Conservation (phyloP, 345 rosid genomes). For the Odontarrhena argentea region DNA sequence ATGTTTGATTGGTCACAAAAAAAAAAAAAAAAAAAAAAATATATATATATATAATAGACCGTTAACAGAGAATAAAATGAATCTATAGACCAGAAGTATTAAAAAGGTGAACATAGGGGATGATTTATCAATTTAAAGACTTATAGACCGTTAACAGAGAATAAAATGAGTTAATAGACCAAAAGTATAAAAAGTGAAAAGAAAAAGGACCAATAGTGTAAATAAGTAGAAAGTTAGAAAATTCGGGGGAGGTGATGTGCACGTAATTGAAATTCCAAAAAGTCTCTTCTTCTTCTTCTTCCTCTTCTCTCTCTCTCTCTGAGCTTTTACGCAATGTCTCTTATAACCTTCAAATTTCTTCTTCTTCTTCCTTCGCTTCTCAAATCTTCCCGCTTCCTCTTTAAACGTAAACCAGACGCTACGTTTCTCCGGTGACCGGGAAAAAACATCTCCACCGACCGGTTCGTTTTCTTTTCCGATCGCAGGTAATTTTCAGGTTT, state of each 20-base stretch:
- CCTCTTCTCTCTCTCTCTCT: not conserved
- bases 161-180: not conserved
- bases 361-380: conserved; percentile 30
- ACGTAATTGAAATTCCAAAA: conserved; percentile 30
- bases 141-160: not conserved
- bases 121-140: not conserved
- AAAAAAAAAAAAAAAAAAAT: too few relatives aligned
- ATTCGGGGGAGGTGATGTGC: conserved; percentile 20
- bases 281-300: conserved; percentile 13
- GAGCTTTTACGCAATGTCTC: conserved; percentile 31
- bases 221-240: not conserved
- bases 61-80: too few relatives aligned
- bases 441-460: not conserved
- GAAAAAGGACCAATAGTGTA: conserved; percentile 7
- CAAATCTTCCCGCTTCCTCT: conserved; percentile 40
- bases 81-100: too few relatives aligned
- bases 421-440: conserved; percentile 26
- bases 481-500: conserved; percentile 10
- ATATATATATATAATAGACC: too few relatives aligned
- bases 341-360: conserved; percentile 21
- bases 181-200: not conserved
- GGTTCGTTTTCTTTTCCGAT: conserved; percentile 1
- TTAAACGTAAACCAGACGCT: not conserved
- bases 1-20: too few relatives aligned
- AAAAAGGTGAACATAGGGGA: too few relatives aligned